Conservation (phyloP, 148 eudicot species). For the Rhododendron griersonianum region DNA sequence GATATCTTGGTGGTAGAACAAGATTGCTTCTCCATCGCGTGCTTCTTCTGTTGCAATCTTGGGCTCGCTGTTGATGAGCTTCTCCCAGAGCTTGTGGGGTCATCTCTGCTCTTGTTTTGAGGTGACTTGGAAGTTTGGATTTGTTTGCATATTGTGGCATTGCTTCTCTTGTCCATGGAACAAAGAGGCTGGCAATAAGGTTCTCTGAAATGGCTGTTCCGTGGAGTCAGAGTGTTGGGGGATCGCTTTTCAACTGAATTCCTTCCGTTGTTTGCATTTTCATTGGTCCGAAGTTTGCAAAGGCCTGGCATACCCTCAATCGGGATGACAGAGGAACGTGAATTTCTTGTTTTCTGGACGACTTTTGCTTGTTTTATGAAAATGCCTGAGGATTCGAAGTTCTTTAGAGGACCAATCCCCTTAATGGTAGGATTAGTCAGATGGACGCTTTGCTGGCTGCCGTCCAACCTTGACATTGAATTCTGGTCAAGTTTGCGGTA, state of each 20-base stretch:
- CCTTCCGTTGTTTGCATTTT: slow-evolving; percentile 13
- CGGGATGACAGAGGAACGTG: slow-evolving; percentile 12
- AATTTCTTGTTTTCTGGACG: slow-evolving; percentile 20
- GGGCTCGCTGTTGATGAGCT: slow-evolving; percentile 33
- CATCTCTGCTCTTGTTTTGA: slow-evolving; percentile 23
- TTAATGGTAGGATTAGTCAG: slow-evolving; percentile 18
- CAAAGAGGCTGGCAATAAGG: slow-evolving; percentile 17
- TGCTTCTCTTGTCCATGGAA: slow-evolving; percentile 23
- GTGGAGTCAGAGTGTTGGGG: slow-evolving; percentile 26
- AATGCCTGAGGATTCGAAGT: slow-evolving; percentile 21
- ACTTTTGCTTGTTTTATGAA: slow-evolving; percentile 28
- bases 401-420: slow-evolving; percentile 18
- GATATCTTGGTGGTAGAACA: slow-evolving; percentile 17
- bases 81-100: slow-evolving; percentile 20
- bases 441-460: slow-evolving; percentile 5
- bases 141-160: slow-evolving; percentile 25
- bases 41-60: slow-evolving; percentile 25
- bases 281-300: slow-evolving; percentile 22
- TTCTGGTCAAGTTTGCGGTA: slow-evolving; percentile 11
- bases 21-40: slow-evolving; percentile 15
- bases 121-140: slow-evolving; percentile 24
- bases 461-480: not conserved
- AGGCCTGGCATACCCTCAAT: slow-evolving; percentile 22
- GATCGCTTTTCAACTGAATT: slow-evolving; percentile 22
- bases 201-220: slow-evolving; percentile 21